These are phyloP conservation scores for Pichia nakasei DNA, from an alignment of 805 yeast genomes.

Conservation along the genomic window DNA sequence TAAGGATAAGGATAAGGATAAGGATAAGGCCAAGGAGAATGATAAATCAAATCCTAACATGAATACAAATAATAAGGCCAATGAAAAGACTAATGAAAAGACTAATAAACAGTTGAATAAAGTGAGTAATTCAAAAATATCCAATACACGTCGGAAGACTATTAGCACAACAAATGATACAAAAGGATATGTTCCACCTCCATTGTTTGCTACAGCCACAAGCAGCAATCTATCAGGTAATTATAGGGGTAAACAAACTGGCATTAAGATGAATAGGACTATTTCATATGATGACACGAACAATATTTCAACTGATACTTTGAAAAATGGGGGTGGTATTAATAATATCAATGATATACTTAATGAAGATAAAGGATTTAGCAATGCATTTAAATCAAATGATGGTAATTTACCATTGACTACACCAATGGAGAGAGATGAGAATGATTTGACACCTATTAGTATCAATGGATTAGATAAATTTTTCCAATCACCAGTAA, in stretches of 20 bases:
- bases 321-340: too few relatives aligned
- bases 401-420: neutral
- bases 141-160: neutral
- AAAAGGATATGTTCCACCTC: neutral
- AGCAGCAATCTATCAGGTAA: neutral
- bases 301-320: neutral
- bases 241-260: neutral
- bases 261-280: too few relatives aligned
- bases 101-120: neutral
- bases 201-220: constrained; percentile 3
- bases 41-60: neutral
- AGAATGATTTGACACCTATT: neutral
- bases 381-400: neutral
- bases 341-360: neutral
- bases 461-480: constrained; percentile 7
- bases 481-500: constrained; percentile 8
- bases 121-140: neutral
- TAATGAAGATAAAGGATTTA: neutral
- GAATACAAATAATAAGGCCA: neutral
- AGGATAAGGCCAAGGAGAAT: neutral
- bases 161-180: neutral
- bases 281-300: neutral
- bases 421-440: neutral
- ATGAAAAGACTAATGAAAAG: neutral
- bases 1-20: neutral